phyloP scores from a whole-genome alignment of 2,329 filamentous ascomycete genomes.

The Penicillium sp. region DNA sequence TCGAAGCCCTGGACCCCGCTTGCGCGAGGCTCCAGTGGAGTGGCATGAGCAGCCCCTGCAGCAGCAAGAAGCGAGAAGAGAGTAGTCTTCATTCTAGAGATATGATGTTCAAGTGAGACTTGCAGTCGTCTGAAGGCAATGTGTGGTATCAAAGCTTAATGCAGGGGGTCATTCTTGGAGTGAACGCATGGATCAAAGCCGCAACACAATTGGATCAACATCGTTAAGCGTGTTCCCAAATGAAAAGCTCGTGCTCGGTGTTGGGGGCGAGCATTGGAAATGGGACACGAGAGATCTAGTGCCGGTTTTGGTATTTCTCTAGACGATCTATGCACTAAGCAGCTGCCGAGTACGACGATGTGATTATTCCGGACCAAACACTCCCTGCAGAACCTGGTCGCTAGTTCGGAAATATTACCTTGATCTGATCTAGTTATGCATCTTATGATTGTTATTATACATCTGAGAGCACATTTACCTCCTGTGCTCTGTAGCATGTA shows the following conservation, averaged over 20 bases:
- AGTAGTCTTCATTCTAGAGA: slow-evolving; percentile 19
- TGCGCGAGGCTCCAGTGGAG: slow-evolving; percentile 12
- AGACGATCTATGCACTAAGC: slow-evolving; percentile 6
- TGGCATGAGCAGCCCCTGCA: slow-evolving; percentile 19
- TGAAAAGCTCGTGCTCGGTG: slow-evolving; percentile 2
- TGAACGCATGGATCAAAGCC: not conserved
- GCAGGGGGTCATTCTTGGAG: not conserved
- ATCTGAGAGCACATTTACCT: no score
- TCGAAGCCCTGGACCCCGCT: slow-evolving; percentile 33
- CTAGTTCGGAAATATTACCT: no score
- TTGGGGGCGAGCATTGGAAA: not conserved
- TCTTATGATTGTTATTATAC: no score
- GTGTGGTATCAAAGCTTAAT: not conserved
- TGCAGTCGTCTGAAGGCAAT: not conserved
- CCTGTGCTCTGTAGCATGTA: no score
- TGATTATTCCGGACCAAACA: not conserved
- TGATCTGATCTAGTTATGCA: no score
- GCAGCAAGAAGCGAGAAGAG: slow-evolving; percentile 18
- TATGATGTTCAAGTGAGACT: not conserved
- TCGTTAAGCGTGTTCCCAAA: slow-evolving; percentile 9
- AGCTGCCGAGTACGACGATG: not conserved
- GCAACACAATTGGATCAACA: not conserved
- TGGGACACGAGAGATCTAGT: slow-evolving; percentile 8
- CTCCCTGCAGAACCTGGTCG: not conserved
- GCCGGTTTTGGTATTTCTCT: not conserved